Base-by-base conservation (phyloP, 345 rosid genomes). In the Eucalyptus fibrosa region DNA sequence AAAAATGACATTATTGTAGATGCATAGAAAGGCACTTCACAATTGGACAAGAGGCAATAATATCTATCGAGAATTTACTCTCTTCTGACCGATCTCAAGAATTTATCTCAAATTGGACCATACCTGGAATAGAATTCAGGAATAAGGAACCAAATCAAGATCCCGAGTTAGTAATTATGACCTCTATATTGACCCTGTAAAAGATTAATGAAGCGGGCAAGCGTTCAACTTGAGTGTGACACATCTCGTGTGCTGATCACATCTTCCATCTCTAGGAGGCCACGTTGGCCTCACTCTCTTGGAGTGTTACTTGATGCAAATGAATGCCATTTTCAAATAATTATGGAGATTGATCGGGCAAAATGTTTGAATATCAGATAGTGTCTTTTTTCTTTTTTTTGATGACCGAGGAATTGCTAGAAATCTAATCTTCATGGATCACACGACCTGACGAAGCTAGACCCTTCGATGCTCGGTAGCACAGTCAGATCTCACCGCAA, bases 401-500 rank as follows among this genome's bases (percentile, higher is more conserved):
- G 0, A 45, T 47, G 49, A 47, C 1, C 13, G 13, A 47, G 2
- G 13, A 47, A 47, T 2, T 1, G 13, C 13, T 4, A 4, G 50
- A 47, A 2, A 47, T 47, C 49, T 10, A 47, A 47, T 0, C 5
- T 47, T 8, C 9, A 1, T 1, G 9, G 9, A 44, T 47, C 50
- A 47, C 50, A 47, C 50, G 5, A 47, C 11, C 47, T 45, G 1
- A 45, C 0, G 1, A 45, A 2, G 11, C 47, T 45, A 45, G 12
- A 45, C 2, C 50, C 50, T 47, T 0, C 14, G 5, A 0, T 47
- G 5, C 50, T 47, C 0, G 50, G 14, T 47, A 47, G 5, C 2
- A 47, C 1, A 14, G 1, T 47, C 14, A 47, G 14, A 0, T 47
- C 50, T 47, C 14, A 1, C 49, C 13, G 0, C 0, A 47, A 47